Percentiles rank a stretch among this genome's conserved stretches.
Evolutionary conservation across 208 protist species (phyloP).

Genomic region (Leishmania tropica): DNA sequence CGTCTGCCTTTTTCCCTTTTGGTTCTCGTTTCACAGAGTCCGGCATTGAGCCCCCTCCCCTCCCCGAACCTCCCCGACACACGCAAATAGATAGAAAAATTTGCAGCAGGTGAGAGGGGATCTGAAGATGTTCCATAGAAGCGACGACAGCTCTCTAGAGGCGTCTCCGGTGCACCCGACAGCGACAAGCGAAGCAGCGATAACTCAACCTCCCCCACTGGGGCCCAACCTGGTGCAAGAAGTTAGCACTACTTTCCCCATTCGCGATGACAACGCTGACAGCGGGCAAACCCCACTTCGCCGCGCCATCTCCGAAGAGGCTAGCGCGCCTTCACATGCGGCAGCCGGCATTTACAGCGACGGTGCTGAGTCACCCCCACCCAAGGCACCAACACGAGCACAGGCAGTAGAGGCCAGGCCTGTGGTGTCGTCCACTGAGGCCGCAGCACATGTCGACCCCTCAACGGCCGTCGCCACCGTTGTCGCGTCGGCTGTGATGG

Average conservation of each 20-base stretch:
- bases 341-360: neutral
- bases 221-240: neutral
- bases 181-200: neutral
- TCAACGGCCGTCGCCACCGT: neutral
- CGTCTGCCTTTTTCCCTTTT: neutral
- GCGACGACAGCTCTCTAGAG: neutral
- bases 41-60: neutral
- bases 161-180: neutral
- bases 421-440: neutral
- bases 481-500: constrained; percentile 2
- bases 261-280: neutral
- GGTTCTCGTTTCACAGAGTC: neutral
- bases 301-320: neutral
- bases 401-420: constrained; percentile 19
- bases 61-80: neutral
- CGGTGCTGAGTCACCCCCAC: constrained; percentile 25
- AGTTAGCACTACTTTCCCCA: neutral
- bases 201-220: neutral
- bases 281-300: neutral
- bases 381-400: constrained; percentile 20
- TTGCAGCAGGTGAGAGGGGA: neutral
- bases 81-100: neutral
- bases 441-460: constrained; percentile 17
- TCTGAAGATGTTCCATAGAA: neutral
- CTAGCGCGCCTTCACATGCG: neutral